Evolutionary conservation across 148 eudicot species (phyloP).

Genomic region (Diospyros lotus): DNA sequence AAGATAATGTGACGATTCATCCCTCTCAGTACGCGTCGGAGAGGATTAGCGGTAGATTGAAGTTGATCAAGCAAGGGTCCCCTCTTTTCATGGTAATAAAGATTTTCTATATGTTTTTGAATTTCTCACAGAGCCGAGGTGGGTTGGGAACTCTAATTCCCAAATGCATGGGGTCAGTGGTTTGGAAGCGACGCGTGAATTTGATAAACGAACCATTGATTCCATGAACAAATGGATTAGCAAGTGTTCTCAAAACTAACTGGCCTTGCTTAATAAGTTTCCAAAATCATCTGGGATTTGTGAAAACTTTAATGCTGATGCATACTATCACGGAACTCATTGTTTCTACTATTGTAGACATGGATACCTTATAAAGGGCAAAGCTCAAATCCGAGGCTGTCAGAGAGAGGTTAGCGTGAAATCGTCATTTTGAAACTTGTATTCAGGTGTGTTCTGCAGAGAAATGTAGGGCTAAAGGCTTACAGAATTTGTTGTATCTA

Average conservation of each 20-base stretch:
- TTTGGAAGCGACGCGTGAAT: no score
- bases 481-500: conserved; percentile 1
- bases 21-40: conserved; percentile 89
- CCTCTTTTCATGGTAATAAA: conserved; percentile 63
- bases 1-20: conserved; percentile 92
- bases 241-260: no score
- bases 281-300: no score
- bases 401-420: conserved; percentile 69
- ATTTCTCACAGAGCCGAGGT: not conserved
- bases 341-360: conserved; percentile 36
- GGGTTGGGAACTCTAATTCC: no score
- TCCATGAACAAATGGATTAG: no score
- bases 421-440: not conserved
- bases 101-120: not conserved
- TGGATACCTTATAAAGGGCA: conserved; percentile 96
- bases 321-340: conserved; percentile 1
- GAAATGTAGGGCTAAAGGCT: not conserved
- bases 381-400: conserved; percentile 67
- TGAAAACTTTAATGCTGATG: not conserved
- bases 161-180: no score
- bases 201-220: no score
- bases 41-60: conserved; percentile 89
- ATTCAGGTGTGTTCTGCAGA: not conserved
- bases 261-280: no score
- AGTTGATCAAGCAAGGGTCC: conserved; percentile 62